Evolutionary conservation across 345 rosid species (phyloP).

Genomic region (Toxicodendron radicans): DNA sequence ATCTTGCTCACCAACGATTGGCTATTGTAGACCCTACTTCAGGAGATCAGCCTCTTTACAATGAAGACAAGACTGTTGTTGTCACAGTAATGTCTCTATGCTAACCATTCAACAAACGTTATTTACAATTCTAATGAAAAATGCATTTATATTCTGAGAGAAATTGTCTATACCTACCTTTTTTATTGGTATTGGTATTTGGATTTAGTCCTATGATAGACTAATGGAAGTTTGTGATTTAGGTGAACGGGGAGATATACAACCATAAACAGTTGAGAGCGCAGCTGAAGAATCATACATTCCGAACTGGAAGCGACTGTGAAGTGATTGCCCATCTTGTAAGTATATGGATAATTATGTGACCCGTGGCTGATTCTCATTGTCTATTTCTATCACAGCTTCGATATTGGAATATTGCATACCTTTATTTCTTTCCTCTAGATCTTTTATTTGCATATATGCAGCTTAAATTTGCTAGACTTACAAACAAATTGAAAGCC

Average conservation of each 20-base stretch:
- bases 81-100: conserved; percentile 57
- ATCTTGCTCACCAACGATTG: conserved; percentile 78
- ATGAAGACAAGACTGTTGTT: conserved; percentile 64
- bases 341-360: conserved; percentile 32
- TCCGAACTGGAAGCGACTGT: conserved; percentile 85
- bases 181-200: not conserved
- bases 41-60: conserved; percentile 85
- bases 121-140: not conserved
- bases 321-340: conserved; percentile 91
- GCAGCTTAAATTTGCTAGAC: not conserved
- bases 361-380: not conserved
- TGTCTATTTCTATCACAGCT: not conserved
- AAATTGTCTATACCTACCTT: not conserved
- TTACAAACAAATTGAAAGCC: not conserved
- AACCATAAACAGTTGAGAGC: conserved; percentile 68
- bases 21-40: conserved; percentile 84
- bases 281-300: conserved; percentile 55
- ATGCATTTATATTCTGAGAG: not conserved
- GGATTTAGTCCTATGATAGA: conserved; percentile 5
- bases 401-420: not conserved
- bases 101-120: not conserved
- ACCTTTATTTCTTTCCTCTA: not conserved
- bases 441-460: not conserved
- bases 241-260: conserved; percentile 92
- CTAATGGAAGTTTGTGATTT: conserved; percentile 18